These are phyloP conservation scores for Malassezia pachydermatis DNA, from an alignment of 1,284 basidiomycete species.

Conservation along the genomic window DNA sequence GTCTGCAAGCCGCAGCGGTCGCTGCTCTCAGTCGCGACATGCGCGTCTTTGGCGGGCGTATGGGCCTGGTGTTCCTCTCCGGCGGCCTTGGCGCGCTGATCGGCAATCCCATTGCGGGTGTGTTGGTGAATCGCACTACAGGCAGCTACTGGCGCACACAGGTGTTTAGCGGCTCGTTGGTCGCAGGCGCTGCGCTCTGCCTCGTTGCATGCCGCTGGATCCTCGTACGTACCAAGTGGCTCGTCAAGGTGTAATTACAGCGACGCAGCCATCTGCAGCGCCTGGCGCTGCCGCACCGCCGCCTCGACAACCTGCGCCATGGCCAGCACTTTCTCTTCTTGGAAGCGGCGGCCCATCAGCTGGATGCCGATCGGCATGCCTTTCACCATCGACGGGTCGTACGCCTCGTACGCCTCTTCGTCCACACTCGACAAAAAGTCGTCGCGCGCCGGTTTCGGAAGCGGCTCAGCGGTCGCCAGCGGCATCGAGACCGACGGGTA, in stretches of 20 bases:
- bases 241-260: too few relatives aligned
- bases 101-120: constrained; percentile 21
- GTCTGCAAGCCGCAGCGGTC: constrained; percentile 18
- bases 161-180: too few relatives aligned
- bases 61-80: constrained; percentile 2
- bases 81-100: constrained; percentile 15
- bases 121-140: too few relatives aligned
- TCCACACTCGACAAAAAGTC: background rate
- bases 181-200: too few relatives aligned
- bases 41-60: constrained; percentile 2
- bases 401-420: background rate
- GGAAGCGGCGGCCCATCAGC: constrained; percentile 2
- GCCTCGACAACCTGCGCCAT: background rate
- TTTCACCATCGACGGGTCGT: background rate
- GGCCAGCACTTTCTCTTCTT: constrained; percentile 7
- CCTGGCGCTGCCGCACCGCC: background rate
- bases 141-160: too few relatives aligned
- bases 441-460: background rate
- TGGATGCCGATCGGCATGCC: constrained; percentile 9
- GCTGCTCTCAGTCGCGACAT: constrained; percentile 1
- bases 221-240: too few relatives aligned
- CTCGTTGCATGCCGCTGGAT: too few relatives aligned
- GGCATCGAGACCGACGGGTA: constrained; percentile 1
- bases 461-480: background rate
- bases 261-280: too few relatives aligned